phyloP scores from a whole-genome alignment of 1,139 yeast species.

The Yamadazyma sp. region DNA sequence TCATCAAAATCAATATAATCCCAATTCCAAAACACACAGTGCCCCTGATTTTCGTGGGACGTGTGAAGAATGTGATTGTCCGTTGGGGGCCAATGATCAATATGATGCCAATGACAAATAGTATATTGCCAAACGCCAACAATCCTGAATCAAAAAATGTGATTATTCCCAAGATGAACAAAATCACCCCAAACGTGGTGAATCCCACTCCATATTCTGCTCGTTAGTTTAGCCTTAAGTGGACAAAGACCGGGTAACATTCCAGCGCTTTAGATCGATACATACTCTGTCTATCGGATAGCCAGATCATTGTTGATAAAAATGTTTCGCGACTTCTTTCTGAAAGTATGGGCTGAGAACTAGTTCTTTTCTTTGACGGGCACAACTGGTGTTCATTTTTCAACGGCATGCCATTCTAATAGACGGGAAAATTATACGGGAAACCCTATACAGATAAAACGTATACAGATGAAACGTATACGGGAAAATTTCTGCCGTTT shows the following conservation, averaged over 20 bases:
- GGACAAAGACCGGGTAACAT: too few species aligned
- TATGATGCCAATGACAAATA: conserved; percentile 79
- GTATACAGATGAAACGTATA: too few species aligned
- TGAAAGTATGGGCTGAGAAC: too few species aligned
- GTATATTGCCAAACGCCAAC: conserved; percentile 82
- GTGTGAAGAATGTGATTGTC: conserved; percentile 77
- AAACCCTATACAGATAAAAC: too few species aligned
- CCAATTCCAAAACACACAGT: conserved; percentile 78
- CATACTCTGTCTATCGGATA: conserved; percentile 77
- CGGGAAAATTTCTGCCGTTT: too few species aligned
- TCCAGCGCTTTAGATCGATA: conserved; percentile 13
- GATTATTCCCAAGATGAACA: conserved; percentile 78
- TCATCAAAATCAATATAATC: conserved; percentile 68
- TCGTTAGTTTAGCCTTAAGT: too few species aligned
- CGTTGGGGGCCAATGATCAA: conserved; percentile 87
- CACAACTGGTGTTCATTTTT: too few species aligned
- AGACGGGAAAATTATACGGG: too few species aligned
- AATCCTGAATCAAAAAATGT: conserved; percentile 89
- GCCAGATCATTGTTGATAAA: conserved; percentile 87
- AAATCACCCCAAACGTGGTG: conserved; percentile 81
- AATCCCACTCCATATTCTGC: conserved; percentile 90
- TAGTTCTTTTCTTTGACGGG: too few species aligned
- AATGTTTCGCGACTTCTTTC: too few species aligned
- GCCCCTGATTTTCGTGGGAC: conserved; percentile 87
- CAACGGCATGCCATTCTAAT: too few species aligned